phyloP scores from a whole-genome alignment of 768 basidiomycete species.

The Mycena rosella region DNA sequence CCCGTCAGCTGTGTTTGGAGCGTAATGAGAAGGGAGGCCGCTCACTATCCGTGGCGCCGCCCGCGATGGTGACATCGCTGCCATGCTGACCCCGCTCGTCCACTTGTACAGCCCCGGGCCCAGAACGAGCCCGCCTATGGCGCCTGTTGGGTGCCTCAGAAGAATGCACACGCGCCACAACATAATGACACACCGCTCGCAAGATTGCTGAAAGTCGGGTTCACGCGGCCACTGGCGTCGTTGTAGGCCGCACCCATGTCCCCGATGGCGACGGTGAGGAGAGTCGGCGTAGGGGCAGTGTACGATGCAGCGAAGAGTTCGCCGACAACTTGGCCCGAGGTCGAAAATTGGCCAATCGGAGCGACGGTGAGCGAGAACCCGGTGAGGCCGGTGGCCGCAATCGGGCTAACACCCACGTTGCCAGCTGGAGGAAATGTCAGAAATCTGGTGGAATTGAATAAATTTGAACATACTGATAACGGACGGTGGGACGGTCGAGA shows the following conservation, averaged over 20 bases:
- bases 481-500: neutral
- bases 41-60: constrained; percentile 2
- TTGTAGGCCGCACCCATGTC: constrained; percentile 4
- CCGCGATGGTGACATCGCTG: neutral
- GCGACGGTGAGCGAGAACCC: constrained; percentile 4
- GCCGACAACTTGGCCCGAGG: neutral
- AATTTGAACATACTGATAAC: neutral
- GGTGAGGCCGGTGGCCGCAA: neutral
- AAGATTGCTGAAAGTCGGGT: no score
- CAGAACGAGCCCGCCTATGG: no score
- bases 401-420: neutral
- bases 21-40: neutral
- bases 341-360: neutral
- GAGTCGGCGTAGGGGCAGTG: neutral
- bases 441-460: no score
- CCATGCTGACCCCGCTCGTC: neutral
- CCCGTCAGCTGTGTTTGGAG: no score
- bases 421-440: neutral
- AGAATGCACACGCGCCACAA: no score
- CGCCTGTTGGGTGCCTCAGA: no score
- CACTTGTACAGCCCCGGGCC: no score
- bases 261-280: neutral
- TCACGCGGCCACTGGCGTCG: neutral
- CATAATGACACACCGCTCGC: no score
- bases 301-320: neutral